Base-by-base conservation (phyloP, 768 basidiomycete genomes). In the Suillus hirtellus region DNA sequence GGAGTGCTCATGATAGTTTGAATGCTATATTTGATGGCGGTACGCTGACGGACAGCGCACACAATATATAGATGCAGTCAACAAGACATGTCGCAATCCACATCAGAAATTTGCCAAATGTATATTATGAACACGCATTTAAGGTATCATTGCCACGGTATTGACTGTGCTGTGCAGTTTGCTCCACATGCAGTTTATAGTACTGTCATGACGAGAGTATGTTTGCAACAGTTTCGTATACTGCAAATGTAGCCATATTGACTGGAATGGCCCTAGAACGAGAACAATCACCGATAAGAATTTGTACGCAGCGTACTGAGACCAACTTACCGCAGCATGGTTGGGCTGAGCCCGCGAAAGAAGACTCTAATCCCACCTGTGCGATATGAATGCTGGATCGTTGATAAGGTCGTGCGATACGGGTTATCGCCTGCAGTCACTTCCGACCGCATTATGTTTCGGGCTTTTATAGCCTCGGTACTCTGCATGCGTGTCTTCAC, bases 401-500 rank as follows among this genome's bases (percentile, higher is more conserved):
- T 87, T 42, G 87, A 85, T 64, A 77, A 69, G 11, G 82, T 88
- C 52, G 81, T 84, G 15, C 82, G 78, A 70, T 88, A 92, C 1
- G 86, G 89, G 64, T 88, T 82, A 34, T 60, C 65, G 40, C 49
- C 10, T 21, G 17, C 17, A 8, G 17, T 49, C 44, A 31, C 65
- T 11, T 11, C 63, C 42, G 4, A 59, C n/a, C 5, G 34, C 27
- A 37, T 27, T 38, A 27, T 50, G 9, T n/a, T 44, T 12, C 12
- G 31, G 4, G 65, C 43, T 35, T 35, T 46, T 17, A 31, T 21
- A n/a, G 65, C 60, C 1, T 71, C 61, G 31, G 67, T 72, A 56
- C 85, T 85, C 73, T 97, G 95, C 68, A 95, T 85, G 6, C 94
- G 86, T 15, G 95, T 96, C 78, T 97, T 96, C 65, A 96, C 82